Percentiles rank a stretch among this genome's conserved stretches.
These are phyloP conservation scores for Thraustotheca clavata DNA, from an alignment of 352 stramenopile species.

Conservation along the genomic window DNA sequence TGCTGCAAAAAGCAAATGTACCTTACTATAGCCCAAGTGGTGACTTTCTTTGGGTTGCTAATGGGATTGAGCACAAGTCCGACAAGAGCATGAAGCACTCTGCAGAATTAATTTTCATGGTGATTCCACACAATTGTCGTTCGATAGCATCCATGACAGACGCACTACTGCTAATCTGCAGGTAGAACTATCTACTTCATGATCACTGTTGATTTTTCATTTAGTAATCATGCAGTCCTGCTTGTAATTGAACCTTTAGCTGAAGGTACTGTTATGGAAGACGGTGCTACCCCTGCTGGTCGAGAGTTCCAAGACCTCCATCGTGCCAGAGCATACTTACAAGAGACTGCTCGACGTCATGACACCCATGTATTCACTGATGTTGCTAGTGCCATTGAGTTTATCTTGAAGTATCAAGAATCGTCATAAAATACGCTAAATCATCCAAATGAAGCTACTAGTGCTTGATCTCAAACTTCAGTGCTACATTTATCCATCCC, in stretches of 20 bases:
- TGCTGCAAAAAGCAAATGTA: constrained; percentile 60
- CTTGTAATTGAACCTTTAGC: constrained; percentile 66
- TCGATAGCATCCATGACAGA: constrained; percentile 81
- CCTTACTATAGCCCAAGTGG: constrained; percentile 66
- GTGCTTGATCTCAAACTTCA: too few relatives aligned
- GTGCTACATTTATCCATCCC: too few relatives aligned
- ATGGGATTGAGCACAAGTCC: constrained; percentile 6
- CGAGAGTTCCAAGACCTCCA: constrained; percentile 78
- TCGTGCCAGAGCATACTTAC: constrained; percentile 64
- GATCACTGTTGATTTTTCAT: background rate
- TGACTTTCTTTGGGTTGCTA: constrained; percentile 35
- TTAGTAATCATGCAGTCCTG: constrained; percentile 52
- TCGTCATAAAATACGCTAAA: too few relatives aligned
- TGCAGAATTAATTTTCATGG: constrained; percentile 74
- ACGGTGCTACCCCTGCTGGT: constrained; percentile 36
- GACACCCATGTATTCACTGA: constrained; percentile 66
- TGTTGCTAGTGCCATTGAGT: constrained; percentile 46
- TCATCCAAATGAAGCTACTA: too few relatives aligned
- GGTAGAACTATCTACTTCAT: background rate
- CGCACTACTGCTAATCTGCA: constrained; percentile 60
- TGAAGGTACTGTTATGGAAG: constrained; percentile 45
- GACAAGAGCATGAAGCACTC: constrained; percentile 19
- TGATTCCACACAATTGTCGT: constrained; percentile 60
- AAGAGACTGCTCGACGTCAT: constrained; percentile 79
- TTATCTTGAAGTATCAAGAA: constrained; percentile 31